A percentile compares a stretch with the other conserved stretches of the same genome.
phyloP scores from a whole-genome alignment of 1,139 yeast species.

The Candida tetrigidarum region DNA sequence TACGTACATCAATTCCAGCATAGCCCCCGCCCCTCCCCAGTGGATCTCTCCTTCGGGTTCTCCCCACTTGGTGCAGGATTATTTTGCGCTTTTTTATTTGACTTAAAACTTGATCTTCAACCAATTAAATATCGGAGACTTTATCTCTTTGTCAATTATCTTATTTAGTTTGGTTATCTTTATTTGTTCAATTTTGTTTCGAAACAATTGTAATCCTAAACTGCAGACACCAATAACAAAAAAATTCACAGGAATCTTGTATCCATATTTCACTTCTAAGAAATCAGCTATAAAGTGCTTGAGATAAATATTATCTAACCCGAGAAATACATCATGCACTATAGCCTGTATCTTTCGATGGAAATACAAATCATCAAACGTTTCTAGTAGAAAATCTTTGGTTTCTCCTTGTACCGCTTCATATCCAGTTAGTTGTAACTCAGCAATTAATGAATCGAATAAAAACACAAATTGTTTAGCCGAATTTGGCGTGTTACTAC shows the following conservation, averaged over 20 bases:
- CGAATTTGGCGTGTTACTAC: conserved; percentile 2
- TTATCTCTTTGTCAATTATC: background rate
- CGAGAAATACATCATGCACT: conserved; percentile 8
- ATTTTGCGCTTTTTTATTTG: too few relatives aligned
- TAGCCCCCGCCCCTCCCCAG: too few relatives aligned
- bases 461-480: conserved; percentile 11
- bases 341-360: conserved; percentile 1
- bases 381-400: conserved; percentile 2
- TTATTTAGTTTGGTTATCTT: background rate
- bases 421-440: conserved; percentile 1
- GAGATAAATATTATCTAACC: conserved; percentile 5
- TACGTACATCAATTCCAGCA: too few relatives aligned
- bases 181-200: background rate
- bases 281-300: conserved; percentile 4
- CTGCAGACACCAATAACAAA: conserved; percentile 12
- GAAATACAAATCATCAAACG: conserved; percentile 11
- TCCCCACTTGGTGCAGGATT: too few relatives aligned
- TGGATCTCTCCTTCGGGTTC: too few relatives aligned
- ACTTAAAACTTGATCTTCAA: background rate
- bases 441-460: conserved; percentile 4
- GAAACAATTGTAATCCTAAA: conserved; percentile 11
- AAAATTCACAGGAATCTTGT: conserved; percentile 6
- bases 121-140: background rate
- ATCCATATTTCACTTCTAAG: conserved; percentile 10
- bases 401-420: background rate